Evolutionary conservation across 371 early-diverging fungal genomes (phyloP), one percentile per base, ranked within the genome.

Genomic region (Umbelopsis sp.): DNA sequence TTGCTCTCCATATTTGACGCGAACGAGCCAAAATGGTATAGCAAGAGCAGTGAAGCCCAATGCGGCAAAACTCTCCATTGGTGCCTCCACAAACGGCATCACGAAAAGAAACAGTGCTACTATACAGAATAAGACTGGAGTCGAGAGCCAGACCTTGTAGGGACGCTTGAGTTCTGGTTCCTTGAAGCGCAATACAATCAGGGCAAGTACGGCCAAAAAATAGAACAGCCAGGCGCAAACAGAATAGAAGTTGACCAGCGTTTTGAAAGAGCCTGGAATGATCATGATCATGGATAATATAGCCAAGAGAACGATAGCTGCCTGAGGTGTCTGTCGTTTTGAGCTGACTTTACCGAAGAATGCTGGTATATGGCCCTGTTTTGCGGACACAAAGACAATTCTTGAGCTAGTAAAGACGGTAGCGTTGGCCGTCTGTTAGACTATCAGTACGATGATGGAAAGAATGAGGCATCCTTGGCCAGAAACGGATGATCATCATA

Each of bases 201-300:
- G 66, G 3, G 84, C 86, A 0, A 87, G 69, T 1, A 88, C 84
- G 8, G 84, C 83, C 50, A 86, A 66, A 67, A 86, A 84, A 67
- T 82, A 78, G 38, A 80, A 80, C 25, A 89, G 71, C 93, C 93
- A 94, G 2, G 92, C 89, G 50, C 88, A 86, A 16, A 91, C 81
- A 16, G 90, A 89, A 75, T 88, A 93, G 65, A 94, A 90, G 67
- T 90, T 92, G 63, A 94, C 88, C 9, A 94, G 79, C 3, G 82
- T 79, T 25, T 81, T 82, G 65, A 91, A 94, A 2, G 86, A 81
- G 0, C 93, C 93, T 3, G 88, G 76, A 32, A 89, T 69, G 57
- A 93, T 88, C 81, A 89, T 86, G 48, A 91, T 72, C 4, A 76
- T 78, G 0, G 93, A 87, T 57, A 93, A 75, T 8, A 71, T 72